Evolutionary conservation across 331 rosid species (phyloP).

Genomic region (Pyrus hybrid): DNA sequence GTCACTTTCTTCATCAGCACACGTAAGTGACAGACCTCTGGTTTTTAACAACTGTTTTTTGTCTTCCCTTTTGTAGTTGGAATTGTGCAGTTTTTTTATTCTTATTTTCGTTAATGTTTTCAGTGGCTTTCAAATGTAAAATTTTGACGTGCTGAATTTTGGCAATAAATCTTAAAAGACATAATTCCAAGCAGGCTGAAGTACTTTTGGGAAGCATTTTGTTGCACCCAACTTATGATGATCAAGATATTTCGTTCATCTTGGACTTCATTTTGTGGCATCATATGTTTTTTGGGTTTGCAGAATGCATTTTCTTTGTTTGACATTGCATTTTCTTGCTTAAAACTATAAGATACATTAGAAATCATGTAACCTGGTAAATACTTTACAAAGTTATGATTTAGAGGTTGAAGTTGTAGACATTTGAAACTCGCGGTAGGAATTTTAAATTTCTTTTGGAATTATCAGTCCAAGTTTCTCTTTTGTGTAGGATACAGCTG

Average conservation of each 20-base stretch:
- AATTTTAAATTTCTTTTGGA: not conserved
- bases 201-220: not conserved
- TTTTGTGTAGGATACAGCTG: slow-evolving; percentile 53
- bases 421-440: too few relatives aligned
- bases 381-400: not conserved
- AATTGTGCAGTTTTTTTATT: not conserved
- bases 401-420: not conserved
- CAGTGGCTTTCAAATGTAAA: not conserved
- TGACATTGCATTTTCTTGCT: not conserved
- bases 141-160: not conserved
- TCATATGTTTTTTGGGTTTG: not conserved
- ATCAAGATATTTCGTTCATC: not conserved
- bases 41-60: not conserved
- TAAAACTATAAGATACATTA: not conserved
- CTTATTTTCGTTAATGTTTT: not conserved
- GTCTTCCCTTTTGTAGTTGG: not conserved
- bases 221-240: not conserved
- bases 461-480: not conserved
- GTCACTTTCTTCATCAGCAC: slow-evolving; percentile 82
- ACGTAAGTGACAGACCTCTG: slow-evolving; percentile 36
- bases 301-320: not conserved
- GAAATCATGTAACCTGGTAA: not conserved
- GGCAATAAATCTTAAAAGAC: not conserved
- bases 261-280: not conserved
- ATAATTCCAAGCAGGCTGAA: not conserved